Base-by-base conservation (phyloP, 164 flowering plant species). In the Piper betle region DNA sequence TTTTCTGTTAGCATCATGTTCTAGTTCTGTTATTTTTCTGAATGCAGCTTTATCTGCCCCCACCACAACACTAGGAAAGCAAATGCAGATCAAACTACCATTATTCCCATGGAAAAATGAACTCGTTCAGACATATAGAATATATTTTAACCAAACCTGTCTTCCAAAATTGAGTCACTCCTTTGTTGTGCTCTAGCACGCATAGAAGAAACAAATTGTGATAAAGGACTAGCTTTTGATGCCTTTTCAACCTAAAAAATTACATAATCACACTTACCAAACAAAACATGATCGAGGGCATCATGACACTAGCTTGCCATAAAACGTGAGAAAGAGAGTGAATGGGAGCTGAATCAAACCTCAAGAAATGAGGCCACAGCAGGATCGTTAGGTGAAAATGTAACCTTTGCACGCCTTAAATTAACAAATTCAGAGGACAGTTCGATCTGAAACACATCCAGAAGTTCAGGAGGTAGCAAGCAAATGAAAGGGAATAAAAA, bases 331-430 rank as follows among this genome's bases (percentile, higher is more conserved):
- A 55, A 69, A 63, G n/a, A 20, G 5, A 46, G 19, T 41, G 53
- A 39, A 19, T 25, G 38, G 6, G 17, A 39, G 2, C 16, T 48
- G 9, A 40, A n/a, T 19, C 86, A 72, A 61, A 88, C 99, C 97
- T 93, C 81, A 55, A 90, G 88, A 74, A 86, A 85, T 59, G 83
- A 74, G 64, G 75, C 66, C 11, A 77, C 82, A 13, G 79, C 88
- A 50, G 80, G 81, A 77, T 88, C 91, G 71, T 83, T 86, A 1
- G 99, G 99, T 54, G 81, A 72, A 77, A 86, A 76, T 25, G 84
- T 72, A 48, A 81, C 58, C n/a, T 78, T 72, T 39, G 66, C 69
- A 13, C 96, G 87, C 66, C 63, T 85, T 67, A 75, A 71, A 74
- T 88, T 90, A 53, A 76, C 77, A 64, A 77, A 90, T 68, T 79